A percentile compares a stretch with the other conserved stretches of the same genome.
These are phyloP conservation scores for Triangularia verruculosa DNA, from an alignment of 2,329 filamentous ascomycete species.

Conservation along the genomic window DNA sequence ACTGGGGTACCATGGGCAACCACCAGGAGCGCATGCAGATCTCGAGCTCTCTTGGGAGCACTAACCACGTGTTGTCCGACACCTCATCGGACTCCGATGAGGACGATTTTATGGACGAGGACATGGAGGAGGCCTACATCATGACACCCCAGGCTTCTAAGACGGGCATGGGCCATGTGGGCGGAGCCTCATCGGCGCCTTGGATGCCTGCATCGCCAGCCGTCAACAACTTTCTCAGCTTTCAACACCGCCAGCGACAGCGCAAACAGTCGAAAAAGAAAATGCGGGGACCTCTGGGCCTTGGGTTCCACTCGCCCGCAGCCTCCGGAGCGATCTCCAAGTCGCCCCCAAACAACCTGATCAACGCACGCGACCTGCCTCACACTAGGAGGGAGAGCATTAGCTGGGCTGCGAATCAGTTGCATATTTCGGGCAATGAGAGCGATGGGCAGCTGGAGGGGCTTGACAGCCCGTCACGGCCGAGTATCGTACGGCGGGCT, in stretches of 20 bases:
- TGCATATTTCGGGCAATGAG: constrained; percentile 79
- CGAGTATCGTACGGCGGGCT: constrained; percentile 72
- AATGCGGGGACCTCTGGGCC: constrained; percentile 44
- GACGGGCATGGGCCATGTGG: constrained; percentile 48
- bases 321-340: constrained; percentile 50
- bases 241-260: constrained; percentile 72
- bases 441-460: constrained; percentile 59
- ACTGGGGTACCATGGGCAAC: constrained; percentile 69
- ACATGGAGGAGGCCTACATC: constrained; percentile 76
- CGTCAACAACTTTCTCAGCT: constrained; percentile 75
- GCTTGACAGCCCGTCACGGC: constrained; percentile 42
- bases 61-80: constrained; percentile 70
- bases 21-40: constrained; percentile 67
- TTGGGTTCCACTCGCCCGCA: constrained; percentile 47
- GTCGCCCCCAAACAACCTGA: constrained; percentile 62
- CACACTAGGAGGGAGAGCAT: constrained; percentile 78
- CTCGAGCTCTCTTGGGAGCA: constrained; percentile 78
- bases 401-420: constrained; percentile 83
- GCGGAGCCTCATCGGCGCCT: constrained; percentile 46
- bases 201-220: constrained; percentile 70
- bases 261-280: constrained; percentile 62
- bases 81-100: constrained; percentile 72
- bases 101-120: constrained; percentile 68
- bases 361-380: constrained; percentile 35
- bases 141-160: constrained; percentile 77